Conservation (phyloP, 2,329 filamentous ascomycete genomes). For the Thielaviopsis ethacetica region DNA sequence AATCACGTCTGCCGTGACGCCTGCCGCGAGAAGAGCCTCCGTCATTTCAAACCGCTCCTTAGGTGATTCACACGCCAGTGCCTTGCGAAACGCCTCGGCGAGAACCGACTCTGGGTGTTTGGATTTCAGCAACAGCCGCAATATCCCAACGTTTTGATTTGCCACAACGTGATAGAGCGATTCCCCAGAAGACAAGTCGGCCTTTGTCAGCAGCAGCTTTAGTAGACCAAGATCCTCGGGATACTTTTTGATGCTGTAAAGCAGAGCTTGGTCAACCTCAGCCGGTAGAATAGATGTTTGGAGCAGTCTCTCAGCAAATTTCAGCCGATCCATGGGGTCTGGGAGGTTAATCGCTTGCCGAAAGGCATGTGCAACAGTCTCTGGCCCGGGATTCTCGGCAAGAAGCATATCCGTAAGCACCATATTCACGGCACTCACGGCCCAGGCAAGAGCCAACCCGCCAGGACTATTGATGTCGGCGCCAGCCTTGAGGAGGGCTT, state of each 20-base stretch:
- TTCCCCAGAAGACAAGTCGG: constrained; percentile 34
- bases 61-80: constrained; percentile 22
- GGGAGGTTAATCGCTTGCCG: constrained; percentile 34
- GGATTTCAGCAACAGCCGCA: constrained; percentile 27
- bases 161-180: constrained; percentile 30
- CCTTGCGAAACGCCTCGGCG: constrained; percentile 26
- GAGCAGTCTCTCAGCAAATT: constrained; percentile 33
- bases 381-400: constrained; percentile 21
- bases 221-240: constrained; percentile 33
- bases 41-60: constrained; percentile 29
- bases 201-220: constrained; percentile 26
- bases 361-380: constrained; percentile 32
- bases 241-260: constrained; percentile 31
- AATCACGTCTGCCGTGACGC: constrained; percentile 28
- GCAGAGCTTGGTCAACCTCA: constrained; percentile 35
- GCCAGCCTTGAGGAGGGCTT: constrained; percentile 30
- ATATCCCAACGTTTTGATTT: constrained; percentile 27
- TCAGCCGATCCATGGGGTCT: constrained; percentile 33
- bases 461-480: constrained; percentile 39
- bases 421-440: constrained; percentile 29
- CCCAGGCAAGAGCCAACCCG: constrained; percentile 32
- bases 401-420: constrained; percentile 34
- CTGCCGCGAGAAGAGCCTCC: constrained; percentile 27
- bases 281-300: constrained; percentile 29
- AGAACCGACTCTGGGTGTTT: constrained; percentile 22